Evolutionary conservation across 805 yeast genomes (phyloP).

Genomic region (Candida khao-thaluensis): DNA sequence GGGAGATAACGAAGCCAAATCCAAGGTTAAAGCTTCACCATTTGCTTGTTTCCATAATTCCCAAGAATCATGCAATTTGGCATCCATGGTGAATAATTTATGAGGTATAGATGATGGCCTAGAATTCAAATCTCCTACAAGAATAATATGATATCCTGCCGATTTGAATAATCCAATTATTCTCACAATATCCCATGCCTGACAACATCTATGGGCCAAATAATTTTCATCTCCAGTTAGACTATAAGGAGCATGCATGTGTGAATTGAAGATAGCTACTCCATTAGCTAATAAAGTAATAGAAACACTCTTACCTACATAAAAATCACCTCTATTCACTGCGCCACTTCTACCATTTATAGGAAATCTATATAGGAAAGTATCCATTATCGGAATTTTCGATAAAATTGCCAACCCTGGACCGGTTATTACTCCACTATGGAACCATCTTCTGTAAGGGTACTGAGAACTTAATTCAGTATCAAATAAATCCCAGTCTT

Average conservation of each 20-base stretch:
- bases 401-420: constrained; percentile 90
- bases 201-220: constrained; percentile 85
- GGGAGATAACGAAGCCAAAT: constrained; percentile 28
- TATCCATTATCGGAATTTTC: constrained; percentile 74
- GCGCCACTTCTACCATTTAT: constrained; percentile 95
- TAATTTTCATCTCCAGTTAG: constrained; percentile 83
- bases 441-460: constrained; percentile 69
- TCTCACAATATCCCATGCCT: constrained; percentile 92
- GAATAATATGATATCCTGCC: constrained; percentile 81
- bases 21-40: constrained; percentile 7
- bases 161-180: constrained; percentile 56
- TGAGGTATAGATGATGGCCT: constrained; percentile 85
- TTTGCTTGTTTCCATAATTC: constrained; percentile 46
- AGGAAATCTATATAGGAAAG: constrained; percentile 82
- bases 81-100: constrained; percentile 65
- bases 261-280: constrained; percentile 82
- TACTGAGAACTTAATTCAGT: constrained; percentile 43
- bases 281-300: constrained; percentile 61
- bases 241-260: constrained; percentile 94
- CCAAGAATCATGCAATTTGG: constrained; percentile 82
- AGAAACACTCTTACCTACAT: constrained; percentile 87
- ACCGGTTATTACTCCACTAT: constrained; percentile 84
- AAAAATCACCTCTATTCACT: constrained; percentile 94
- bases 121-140: constrained; percentile 92
- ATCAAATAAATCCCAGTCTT: constrained; percentile 73